Percentiles rank a stretch among this genome's conserved stretches.
Conservation (phyloP, 768 basidiomycete species). For the Xerocomellus chrysenteron region DNA sequence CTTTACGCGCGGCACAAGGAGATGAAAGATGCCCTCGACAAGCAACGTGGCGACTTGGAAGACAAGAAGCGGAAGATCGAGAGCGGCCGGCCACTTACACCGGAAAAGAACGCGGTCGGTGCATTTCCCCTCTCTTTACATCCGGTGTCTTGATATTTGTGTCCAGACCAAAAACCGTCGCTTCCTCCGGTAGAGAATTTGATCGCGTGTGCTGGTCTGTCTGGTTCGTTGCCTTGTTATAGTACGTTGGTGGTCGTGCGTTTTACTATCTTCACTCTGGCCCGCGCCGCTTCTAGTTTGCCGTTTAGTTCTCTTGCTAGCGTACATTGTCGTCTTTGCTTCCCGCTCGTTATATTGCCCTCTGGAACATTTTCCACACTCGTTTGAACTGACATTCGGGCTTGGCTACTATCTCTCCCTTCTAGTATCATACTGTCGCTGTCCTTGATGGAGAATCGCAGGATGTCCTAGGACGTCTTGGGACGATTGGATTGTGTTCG, state of each 20-base stretch:
- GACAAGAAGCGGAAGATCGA: slow-evolving; percentile 98
- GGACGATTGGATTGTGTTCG: slow-evolving; percentile 26
- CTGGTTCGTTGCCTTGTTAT: slow-evolving; percentile 30
- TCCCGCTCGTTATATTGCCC: slow-evolving; percentile 29
- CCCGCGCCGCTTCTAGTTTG: slow-evolving; percentile 38
- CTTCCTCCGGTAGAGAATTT: slow-evolving; percentile 33
- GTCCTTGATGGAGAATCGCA: slow-evolving; percentile 36
- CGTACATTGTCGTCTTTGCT: slow-evolving; percentile 41
- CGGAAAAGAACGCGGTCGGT: slow-evolving; percentile 86
- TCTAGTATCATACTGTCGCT: slow-evolving; percentile 48
- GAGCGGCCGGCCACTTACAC: slow-evolving; percentile 90
- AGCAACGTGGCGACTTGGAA: slow-evolving; percentile 92
- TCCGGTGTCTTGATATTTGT: slow-evolving; percentile 10
- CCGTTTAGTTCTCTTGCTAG: slow-evolving; percentile 40
- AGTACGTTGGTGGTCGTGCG: slow-evolving; percentile 29
- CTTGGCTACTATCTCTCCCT: slow-evolving; percentile 44
- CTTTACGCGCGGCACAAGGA: slow-evolving; percentile 98
- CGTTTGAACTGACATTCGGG: slow-evolving; percentile 58
- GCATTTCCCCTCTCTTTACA: slow-evolving; percentile 1
- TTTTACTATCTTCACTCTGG: slow-evolving; percentile 25
- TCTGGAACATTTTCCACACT: slow-evolving; percentile 54
- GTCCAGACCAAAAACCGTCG: slow-evolving; percentile 36
- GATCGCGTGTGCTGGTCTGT: slow-evolving; percentile 5
- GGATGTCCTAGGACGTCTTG: slow-evolving; percentile 20
- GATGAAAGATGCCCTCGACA: slow-evolving; percentile 99